Percentiles rank a stretch among this genome's conserved stretches.
Evolutionary conservation across 2,329 filamentous ascomycete genomes (phyloP).

Genomic region (Dothiorella sarmentorum): DNA sequence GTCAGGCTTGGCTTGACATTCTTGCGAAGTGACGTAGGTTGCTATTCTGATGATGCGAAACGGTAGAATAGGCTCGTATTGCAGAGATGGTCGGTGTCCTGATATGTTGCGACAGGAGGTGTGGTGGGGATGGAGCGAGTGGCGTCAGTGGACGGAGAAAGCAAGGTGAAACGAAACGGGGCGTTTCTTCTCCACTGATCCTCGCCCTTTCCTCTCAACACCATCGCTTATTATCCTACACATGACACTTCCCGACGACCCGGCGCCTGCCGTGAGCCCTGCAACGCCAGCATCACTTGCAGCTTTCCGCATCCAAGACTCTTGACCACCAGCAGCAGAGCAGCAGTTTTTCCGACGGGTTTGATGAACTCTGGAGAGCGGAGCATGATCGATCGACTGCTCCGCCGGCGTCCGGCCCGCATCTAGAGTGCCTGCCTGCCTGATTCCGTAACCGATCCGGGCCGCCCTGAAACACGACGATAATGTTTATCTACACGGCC

Average conservation of each 20-base stretch:
- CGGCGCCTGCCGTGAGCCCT: not conserved
- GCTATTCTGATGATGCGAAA: too few relatives aligned
- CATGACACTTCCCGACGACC: not conserved
- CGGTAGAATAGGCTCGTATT: too few relatives aligned
- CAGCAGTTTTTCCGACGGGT: not conserved
- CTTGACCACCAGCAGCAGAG: not conserved
- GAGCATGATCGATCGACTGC: conserved; percentile 7
- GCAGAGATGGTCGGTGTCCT: too few relatives aligned
- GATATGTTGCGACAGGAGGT: too few relatives aligned
- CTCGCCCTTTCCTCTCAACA: not conserved
- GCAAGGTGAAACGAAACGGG: not conserved
- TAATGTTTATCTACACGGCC: not conserved
- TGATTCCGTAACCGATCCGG: not conserved
- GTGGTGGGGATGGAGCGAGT: too few relatives aligned
- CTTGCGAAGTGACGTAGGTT: too few relatives aligned
- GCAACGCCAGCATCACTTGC: too few relatives aligned
- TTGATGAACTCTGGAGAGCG: conserved; percentile 11
- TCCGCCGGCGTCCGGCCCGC: not conserved
- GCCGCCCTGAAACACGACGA: not conserved
- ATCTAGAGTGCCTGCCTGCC: not conserved
- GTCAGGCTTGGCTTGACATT: too few relatives aligned
- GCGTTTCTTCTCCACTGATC: not conserved
- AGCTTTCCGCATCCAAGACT: too few relatives aligned
- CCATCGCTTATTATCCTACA: not conserved
- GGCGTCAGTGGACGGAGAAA: not conserved